phyloP scores from a whole-genome alignment of 768 basidiomycete genomes.

The Panellus pusillus region DNA sequence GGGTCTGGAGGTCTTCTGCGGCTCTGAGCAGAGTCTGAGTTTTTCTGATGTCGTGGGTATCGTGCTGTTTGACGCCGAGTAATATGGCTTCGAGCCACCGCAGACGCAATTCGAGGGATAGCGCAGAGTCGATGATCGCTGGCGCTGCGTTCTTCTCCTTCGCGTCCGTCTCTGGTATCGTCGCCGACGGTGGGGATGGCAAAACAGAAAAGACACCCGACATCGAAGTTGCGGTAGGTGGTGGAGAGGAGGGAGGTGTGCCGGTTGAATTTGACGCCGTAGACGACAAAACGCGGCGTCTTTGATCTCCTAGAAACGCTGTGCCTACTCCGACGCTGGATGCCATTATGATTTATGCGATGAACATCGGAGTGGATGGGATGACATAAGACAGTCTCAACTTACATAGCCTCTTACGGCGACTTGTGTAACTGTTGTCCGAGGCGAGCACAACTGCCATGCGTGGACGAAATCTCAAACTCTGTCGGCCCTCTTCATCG shows the following conservation, averaged over 20 bases:
- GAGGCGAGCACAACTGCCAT: no score
- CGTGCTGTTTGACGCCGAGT: constrained; percentile 57
- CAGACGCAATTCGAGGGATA: constrained; percentile 74
- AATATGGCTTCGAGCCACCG: constrained; percentile 81
- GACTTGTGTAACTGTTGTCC: no score
- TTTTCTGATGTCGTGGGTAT: constrained; percentile 29
- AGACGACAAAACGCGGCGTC: constrained; percentile 61
- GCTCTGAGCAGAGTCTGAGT: constrained; percentile 57
- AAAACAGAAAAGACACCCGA: constrained; percentile 32
- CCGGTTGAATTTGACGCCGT: constrained; percentile 46
- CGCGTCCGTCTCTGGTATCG: constrained; percentile 17
- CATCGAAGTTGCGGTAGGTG: constrained; percentile 33
- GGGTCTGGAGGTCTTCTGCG: constrained; percentile 60
- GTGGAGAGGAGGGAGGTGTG: constrained; percentile 41
- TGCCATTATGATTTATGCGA: constrained; percentile 36
- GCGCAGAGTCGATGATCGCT: constrained; percentile 55
- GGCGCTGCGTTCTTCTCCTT: constrained; percentile 3
- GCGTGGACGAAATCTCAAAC: no score
- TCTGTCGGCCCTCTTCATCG: no score
- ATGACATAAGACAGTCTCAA: no score
- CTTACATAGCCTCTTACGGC: no score
- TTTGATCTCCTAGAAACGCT: constrained; percentile 81
- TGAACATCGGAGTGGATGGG: no score
- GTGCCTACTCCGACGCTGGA: constrained; percentile 56
- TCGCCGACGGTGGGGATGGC: constrained; percentile 24